Conservation (phyloP, 2,329 filamentous ascomycete genomes). For the Alternaria sp. region DNA sequence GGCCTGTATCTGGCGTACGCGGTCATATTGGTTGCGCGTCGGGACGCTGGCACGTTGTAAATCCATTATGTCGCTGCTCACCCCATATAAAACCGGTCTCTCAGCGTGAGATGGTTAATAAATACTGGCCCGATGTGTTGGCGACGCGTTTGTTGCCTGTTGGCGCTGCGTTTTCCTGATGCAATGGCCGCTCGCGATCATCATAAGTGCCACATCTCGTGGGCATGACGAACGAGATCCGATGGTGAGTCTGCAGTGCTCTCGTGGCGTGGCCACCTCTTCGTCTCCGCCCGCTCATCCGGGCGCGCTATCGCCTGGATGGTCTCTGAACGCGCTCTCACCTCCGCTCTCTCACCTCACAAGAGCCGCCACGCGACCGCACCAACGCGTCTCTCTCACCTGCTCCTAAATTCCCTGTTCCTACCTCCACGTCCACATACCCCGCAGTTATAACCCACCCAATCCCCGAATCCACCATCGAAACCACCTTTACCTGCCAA, state of each 20-base stretch:
- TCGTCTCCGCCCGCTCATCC: not conserved
- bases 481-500: not conserved
- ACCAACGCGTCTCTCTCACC: not conserved
- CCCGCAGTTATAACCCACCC: not conserved
- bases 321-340: not conserved
- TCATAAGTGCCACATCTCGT: not conserved
- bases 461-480: not conserved
- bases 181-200: not conserved
- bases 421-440: accelerated
- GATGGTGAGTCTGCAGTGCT: not conserved
- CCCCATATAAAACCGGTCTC: not conserved
- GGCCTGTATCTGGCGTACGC: not conserved
- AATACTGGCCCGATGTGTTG: not conserved
- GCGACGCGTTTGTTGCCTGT: not conserved
- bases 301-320: no score
- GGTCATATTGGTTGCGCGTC: not conserved
- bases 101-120: not conserved
- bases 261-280: not conserved
- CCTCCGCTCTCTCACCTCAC: not conserved
- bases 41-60: not conserved
- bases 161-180: not conserved
- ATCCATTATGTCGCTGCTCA: not conserved
- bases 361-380: not conserved
- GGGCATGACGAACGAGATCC: not conserved
- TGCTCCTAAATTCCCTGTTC: not conserved